Evolutionary conservation across 768 basidiomycete species (phyloP).

Genomic region (Rhizopogon rudus): DNA sequence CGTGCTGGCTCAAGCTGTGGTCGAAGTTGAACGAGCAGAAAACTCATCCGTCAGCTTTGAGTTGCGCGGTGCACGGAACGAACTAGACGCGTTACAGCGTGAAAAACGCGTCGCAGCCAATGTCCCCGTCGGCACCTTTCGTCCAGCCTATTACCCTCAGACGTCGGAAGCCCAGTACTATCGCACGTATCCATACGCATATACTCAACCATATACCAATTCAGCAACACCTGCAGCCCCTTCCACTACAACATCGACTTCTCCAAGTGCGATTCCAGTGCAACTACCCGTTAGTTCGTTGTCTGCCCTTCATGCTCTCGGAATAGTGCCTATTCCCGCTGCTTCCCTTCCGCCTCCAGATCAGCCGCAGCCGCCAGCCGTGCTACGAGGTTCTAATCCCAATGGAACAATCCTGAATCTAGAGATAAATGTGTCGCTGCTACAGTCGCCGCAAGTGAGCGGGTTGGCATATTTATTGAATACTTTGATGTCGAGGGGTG

Average conservation of each 20-base stretch:
- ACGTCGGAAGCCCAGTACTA: constrained; percentile 52
- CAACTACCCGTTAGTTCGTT: constrained; percentile 61
- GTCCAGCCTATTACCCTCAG: constrained; percentile 33
- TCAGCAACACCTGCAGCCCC: constrained; percentile 28
- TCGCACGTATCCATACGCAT: constrained; percentile 60
- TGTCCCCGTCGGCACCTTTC: constrained; percentile 29
- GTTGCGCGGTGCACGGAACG: constrained; percentile 55
- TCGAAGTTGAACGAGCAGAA: constrained; percentile 66
- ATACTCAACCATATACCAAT: constrained; percentile 50
- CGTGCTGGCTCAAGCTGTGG: constrained; percentile 53
- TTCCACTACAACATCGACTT: constrained; percentile 29
- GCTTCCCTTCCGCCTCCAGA: constrained; percentile 46
- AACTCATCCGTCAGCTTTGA: constrained; percentile 52
- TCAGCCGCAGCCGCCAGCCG: constrained; percentile 68
- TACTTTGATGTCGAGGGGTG: constrained; percentile 54
- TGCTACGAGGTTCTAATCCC: constrained; percentile 64
- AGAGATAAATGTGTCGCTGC: constrained; percentile 71
- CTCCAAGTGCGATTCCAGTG: constrained; percentile 48
- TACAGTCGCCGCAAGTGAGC: constrained; percentile 75
- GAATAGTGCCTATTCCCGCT: constrained; percentile 67
- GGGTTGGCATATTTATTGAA: constrained; percentile 69
- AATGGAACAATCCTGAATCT: constrained; percentile 70
- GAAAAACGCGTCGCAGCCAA: constrained; percentile 53
- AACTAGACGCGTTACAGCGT: constrained; percentile 63
- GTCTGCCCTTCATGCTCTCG: constrained; percentile 59